Evolutionary conservation across 805 yeast species (phyloP).

Genomic region (Candida coquimbonensis): DNA sequence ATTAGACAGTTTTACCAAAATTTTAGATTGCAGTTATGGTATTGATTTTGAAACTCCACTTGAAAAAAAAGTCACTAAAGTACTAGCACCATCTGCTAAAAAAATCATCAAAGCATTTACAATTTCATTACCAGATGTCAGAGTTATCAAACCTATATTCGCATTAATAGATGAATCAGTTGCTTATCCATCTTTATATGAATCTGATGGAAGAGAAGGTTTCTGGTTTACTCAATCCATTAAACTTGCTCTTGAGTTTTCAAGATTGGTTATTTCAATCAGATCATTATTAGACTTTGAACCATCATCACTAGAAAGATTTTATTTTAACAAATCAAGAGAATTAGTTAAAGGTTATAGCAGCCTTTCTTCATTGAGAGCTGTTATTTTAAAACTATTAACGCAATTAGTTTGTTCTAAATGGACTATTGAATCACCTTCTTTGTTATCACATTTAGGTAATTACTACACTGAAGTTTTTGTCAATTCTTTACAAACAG

Average conservation of each 20-base stretch:
- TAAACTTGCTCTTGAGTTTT: constrained; percentile 44
- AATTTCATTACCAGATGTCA: constrained; percentile 39
- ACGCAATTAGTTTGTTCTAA: constrained; percentile 49
- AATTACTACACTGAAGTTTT: constrained; percentile 52
- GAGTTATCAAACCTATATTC: constrained; percentile 50
- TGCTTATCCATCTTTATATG: constrained; percentile 28
- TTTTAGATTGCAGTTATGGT: constrained; percentile 49
- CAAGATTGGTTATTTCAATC: constrained; percentile 48
- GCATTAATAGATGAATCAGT: constrained; percentile 42
- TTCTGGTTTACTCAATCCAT: constrained; percentile 45
- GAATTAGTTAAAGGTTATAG: constrained; percentile 52
- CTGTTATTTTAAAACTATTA: constrained; percentile 46
- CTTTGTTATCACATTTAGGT: constrained; percentile 77
- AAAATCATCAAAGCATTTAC: constrained; percentile 51
- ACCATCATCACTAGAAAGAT: constrained; percentile 61
- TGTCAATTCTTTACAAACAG: constrained; percentile 50
- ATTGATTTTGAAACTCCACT: constrained; percentile 35
- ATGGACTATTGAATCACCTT: constrained; percentile 61
- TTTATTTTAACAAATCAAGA: constrained; percentile 50
- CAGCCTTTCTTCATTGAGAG: constrained; percentile 39
- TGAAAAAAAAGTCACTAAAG: constrained; percentile 37
- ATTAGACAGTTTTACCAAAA: constrained; percentile 46
- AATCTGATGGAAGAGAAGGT: constrained; percentile 37
- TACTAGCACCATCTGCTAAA: constrained; percentile 44
- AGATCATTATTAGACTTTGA: constrained; percentile 41